These are phyloP conservation scores for Suhomyces xylopsoci DNA, from an alignment of 805 yeast species.

Conservation along the genomic window DNA sequence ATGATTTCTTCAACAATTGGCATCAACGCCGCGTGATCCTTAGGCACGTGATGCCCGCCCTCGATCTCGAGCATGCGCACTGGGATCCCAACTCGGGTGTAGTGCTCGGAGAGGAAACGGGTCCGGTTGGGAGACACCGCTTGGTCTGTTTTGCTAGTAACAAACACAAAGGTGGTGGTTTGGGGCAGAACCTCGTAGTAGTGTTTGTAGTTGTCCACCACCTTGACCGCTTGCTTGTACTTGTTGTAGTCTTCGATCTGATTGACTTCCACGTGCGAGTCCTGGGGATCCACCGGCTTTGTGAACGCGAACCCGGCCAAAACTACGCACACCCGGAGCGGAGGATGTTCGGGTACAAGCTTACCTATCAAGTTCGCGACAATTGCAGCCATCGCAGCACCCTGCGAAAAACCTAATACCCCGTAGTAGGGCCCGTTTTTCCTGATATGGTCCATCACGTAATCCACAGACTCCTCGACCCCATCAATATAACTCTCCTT, in stretches of 20 bases:
- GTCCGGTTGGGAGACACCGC: slow-evolving; percentile 34
- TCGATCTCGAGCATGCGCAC: slow-evolving; percentile 22
- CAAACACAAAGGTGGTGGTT: slow-evolving; percentile 23
- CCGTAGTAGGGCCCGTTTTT: slow-evolving; percentile 43
- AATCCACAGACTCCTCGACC: slow-evolving; percentile 24
- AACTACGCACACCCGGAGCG: slow-evolving; percentile 26
- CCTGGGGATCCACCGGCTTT: slow-evolving; percentile 12
- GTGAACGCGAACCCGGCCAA: slow-evolving; percentile 39
- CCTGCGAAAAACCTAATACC: slow-evolving; percentile 42
- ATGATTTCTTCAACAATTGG: slow-evolving; percentile 8
- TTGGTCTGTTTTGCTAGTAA: slow-evolving; percentile 31
- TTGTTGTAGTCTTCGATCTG: slow-evolving; percentile 21
- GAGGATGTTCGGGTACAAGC: slow-evolving; percentile 22
- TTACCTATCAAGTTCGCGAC: slow-evolving; percentile 21
- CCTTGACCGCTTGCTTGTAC: slow-evolving; percentile 10
- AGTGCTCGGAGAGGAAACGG: slow-evolving; percentile 20
- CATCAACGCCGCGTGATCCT: neutral
- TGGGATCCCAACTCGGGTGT: slow-evolving; percentile 9
- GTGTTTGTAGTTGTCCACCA: neutral
- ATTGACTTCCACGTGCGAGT: slow-evolving; percentile 11
- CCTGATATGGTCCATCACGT: slow-evolving; percentile 25
- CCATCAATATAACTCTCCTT: slow-evolving; percentile 12
- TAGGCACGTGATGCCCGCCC: slow-evolving; percentile 29
- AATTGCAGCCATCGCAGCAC: slow-evolving; percentile 38
- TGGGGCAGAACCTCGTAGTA: neutral